Evolutionary conservation across 2,329 filamentous ascomycete species (phyloP).

Genomic region (Sporothrix pallida): DNA sequence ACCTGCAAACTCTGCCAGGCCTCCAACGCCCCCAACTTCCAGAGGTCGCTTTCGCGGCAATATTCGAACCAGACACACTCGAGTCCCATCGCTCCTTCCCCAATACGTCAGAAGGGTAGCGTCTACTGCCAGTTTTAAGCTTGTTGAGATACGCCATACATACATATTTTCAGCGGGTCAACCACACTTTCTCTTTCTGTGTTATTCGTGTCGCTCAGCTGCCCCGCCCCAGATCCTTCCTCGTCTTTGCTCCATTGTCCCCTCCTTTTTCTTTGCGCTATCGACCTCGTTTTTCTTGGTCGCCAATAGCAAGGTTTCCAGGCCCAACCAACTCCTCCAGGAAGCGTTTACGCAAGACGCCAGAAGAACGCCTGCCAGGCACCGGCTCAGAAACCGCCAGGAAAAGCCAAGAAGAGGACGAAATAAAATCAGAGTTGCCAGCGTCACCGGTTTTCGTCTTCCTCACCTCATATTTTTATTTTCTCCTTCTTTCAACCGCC

Average conservation of each 20-base stretch:
- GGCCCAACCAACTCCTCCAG: constrained; percentile 8
- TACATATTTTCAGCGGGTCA: constrained; percentile 8
- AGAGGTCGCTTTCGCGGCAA: not conserved
- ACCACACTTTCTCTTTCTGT: not conserved
- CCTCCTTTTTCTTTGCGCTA: constrained; percentile 13
- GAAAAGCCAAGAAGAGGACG: constrained; percentile 3
- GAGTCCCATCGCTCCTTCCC: not conserved
- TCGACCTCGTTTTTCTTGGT: constrained; percentile 20
- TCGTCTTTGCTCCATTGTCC: not conserved
- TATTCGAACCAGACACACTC: not conserved
- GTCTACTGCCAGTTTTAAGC: constrained; percentile 14
- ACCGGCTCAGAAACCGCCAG: not conserved
- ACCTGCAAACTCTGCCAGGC: not conserved
- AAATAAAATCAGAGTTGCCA: constrained; percentile 6
- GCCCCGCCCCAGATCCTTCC: not conserved
- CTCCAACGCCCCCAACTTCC: constrained; percentile 16
- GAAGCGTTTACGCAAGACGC: not conserved
- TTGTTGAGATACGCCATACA: constrained; percentile 14
- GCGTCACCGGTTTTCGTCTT: not conserved
- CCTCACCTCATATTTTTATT: not conserved
- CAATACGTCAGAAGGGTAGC: not conserved
- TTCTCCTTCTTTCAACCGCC: not conserved
- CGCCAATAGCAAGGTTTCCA: not conserved
- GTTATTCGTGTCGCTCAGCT: not conserved
- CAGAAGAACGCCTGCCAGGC: not conserved